Evolutionary conservation across 2,329 filamentous ascomycete genomes (phyloP).

Genomic region (Sarocladium kiliense): DNA sequence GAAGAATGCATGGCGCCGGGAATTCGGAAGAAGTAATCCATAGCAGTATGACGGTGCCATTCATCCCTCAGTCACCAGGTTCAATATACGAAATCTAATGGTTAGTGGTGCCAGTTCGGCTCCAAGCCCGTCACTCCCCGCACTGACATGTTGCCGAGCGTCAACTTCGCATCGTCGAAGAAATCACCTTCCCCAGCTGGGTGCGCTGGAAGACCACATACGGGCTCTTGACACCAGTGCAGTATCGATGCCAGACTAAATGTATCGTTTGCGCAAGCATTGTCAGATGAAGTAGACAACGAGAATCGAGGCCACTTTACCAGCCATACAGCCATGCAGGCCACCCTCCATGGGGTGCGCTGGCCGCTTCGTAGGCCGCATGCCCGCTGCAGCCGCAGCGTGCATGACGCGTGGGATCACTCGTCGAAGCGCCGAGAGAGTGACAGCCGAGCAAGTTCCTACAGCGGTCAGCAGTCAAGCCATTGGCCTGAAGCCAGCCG

Average conservation of each 20-base stretch:
- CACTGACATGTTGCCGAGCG: no score
- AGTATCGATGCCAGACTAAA: no score
- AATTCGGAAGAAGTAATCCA: not conserved
- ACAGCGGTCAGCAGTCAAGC: not conserved
- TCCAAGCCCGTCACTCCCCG: not conserved
- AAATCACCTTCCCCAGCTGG: no score
- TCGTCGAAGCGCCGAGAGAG: not conserved
- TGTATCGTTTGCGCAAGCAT: no score
- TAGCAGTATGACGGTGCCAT: no score
- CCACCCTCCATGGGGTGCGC: not conserved
- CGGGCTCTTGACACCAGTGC: no score
- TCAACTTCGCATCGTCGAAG: no score
- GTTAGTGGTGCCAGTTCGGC: not conserved
- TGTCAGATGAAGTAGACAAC: no score
- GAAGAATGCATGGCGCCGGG: not conserved
- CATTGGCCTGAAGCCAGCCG: not conserved
- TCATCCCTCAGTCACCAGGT: not conserved
- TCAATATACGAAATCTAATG: not conserved
- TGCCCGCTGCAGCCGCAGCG: constrained; percentile 2
- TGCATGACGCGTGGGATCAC: not conserved
- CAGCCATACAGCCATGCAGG: not conserved
- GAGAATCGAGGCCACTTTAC: not conserved
- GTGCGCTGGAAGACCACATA: no score
- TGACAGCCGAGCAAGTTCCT: not conserved
- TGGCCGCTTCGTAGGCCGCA: constrained; percentile 6